A percentile compares a stretch with the other conserved stretches of the same genome.
Conservation (phyloP, 768 basidiomycete genomes). For the Collybia sordida region DNA sequence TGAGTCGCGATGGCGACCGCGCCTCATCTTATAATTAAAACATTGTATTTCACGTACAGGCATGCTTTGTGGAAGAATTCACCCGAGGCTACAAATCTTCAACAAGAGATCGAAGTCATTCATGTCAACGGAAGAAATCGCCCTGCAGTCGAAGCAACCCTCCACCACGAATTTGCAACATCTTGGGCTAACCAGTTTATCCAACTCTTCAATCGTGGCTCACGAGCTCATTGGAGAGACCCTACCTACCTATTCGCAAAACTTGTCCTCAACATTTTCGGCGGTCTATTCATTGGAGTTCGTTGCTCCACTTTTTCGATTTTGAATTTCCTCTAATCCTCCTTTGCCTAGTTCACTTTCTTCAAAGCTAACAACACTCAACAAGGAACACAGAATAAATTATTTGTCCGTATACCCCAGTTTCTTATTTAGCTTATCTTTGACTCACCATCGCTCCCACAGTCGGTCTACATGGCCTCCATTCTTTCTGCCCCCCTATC, state of each 20-base stretch:
- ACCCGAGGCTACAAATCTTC: conserved; percentile 29
- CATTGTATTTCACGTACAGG: conserved; percentile 5
- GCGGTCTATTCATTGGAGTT: conserved; percentile 52
- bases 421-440: conserved; percentile 3
- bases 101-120: conserved; percentile 43
- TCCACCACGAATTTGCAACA: conserved; percentile 49
- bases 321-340: too few relatives aligned
- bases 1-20: conserved; percentile 23
- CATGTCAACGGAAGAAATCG: conserved; percentile 45
- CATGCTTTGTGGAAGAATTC: conserved; percentile 44
- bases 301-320: too few relatives aligned
- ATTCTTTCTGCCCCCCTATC: conserved; percentile 53
- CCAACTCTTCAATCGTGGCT: conserved; percentile 44
- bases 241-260: conserved; percentile 65
- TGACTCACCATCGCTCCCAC: not conserved
- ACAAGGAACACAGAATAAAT: conserved; percentile 62
- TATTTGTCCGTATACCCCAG: conserved; percentile 48
- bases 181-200: conserved; percentile 50
- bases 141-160: conserved; percentile 32
- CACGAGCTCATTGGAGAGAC: conserved; percentile 50
- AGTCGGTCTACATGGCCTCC: conserved; percentile 60
- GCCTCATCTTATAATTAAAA: too few relatives aligned
- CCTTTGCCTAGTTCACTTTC: conserved; percentile 49
- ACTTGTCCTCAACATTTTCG: conserved; percentile 49
- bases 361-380: conserved; percentile 53